Conservation (phyloP, 345 rosid species). For the Aegle marmelos region DNA sequence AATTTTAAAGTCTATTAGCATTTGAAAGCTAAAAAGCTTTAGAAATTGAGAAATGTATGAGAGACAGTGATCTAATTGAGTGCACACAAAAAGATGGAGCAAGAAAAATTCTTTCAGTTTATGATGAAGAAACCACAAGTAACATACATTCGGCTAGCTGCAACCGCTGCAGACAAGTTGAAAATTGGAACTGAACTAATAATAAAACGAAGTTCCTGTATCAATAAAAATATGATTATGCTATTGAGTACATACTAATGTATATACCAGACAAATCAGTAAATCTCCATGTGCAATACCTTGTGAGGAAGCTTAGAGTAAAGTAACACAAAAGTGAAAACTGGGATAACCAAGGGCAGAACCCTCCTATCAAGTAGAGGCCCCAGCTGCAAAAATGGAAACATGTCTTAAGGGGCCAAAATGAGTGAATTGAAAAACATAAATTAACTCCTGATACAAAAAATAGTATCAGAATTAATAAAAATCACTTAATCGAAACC, state of each 20-base stretch:
- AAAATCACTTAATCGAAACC: background rate
- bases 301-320: constrained; percentile 98
- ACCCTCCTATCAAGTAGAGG: constrained; percentile 74
- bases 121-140: background rate
- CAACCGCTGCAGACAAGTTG: constrained; percentile 90
- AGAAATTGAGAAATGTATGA: background rate
- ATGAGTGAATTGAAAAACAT: background rate
- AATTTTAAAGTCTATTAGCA: background rate
- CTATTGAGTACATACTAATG: background rate
- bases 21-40: background rate
- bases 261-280: constrained; percentile 17
- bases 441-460: background rate
- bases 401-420: background rate
- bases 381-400: constrained; percentile 65
- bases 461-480: background rate
- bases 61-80: background rate
- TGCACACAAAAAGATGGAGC: background rate
- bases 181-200: constrained; percentile 89
- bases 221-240: constrained; percentile 10
- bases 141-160: constrained; percentile 84
- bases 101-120: background rate
- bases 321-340: constrained; percentile 64
- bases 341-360: constrained; percentile 55
- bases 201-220: constrained; percentile 96
- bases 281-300: constrained; percentile 40